These are phyloP conservation scores for Stachybotrys elegans DNA, from an alignment of 2,329 filamentous ascomycete species.

Conservation along the genomic window DNA sequence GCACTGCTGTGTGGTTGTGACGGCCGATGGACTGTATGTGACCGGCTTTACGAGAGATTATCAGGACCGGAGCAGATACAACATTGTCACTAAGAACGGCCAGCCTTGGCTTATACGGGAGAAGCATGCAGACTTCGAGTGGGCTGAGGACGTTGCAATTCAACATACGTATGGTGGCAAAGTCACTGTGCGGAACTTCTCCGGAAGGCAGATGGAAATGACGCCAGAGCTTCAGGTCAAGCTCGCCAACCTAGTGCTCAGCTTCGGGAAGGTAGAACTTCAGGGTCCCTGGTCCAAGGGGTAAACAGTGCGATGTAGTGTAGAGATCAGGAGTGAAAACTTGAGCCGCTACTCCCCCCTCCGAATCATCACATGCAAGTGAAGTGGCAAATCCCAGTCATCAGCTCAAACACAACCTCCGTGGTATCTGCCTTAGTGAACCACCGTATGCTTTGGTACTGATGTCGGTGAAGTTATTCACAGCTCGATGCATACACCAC, in stretches of 20 bases:
- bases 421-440: too few species aligned
- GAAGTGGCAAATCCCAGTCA: too few species aligned
- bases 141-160: not conserved
- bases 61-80: not conserved
- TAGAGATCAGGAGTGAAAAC: too few species aligned
- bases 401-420: too few species aligned
- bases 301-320: too few species aligned
- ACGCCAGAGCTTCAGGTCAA: conserved; percentile 1
- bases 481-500: too few species aligned
- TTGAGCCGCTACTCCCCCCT: too few species aligned
- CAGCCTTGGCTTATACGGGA: not conserved
- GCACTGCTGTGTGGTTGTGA: conserved; percentile 2
- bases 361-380: too few species aligned
- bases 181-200: not conserved
- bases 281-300: not conserved
- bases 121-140: conserved; percentile 1
- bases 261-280: not conserved
- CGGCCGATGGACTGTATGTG: not conserved
- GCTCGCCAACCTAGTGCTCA: conserved; percentile 1
- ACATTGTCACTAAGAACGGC: not conserved
- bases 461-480: too few species aligned
- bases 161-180: conserved; percentile 3
- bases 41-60: not conserved
- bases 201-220: not conserved
- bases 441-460: too few species aligned